Conservation (phyloP, 2,329 filamentous ascomycete genomes). For the Hirsutella minnesotensis region DNA sequence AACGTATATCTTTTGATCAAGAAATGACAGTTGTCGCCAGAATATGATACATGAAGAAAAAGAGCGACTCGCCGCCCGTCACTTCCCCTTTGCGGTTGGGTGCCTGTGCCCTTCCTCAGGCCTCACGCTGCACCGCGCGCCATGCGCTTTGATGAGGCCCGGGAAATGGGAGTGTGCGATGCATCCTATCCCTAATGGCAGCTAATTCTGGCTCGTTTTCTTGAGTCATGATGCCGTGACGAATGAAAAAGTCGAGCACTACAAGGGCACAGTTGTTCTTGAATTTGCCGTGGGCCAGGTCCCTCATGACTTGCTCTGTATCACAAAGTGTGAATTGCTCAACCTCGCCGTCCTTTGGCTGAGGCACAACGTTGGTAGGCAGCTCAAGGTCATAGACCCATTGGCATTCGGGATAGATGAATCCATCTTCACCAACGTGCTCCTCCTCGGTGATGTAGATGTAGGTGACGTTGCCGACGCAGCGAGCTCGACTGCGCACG, state of each 20-base stretch:
- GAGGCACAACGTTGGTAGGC: constrained; percentile 52
- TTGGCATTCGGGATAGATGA: constrained; percentile 84
- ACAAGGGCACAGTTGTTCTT: constrained; percentile 88
- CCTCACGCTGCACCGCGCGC: constrained; percentile 2
- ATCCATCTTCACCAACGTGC: constrained; percentile 67
- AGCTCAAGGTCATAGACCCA: constrained; percentile 86
- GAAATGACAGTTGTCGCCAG: constrained; percentile 36
- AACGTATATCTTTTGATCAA: constrained; percentile 89
- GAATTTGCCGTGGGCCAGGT: constrained; percentile 62
- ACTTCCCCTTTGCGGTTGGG: too few species aligned
- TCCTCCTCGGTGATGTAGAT: constrained; percentile 65
- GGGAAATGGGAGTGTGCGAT: constrained; percentile 72
- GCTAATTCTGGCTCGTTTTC: constrained; percentile 71
- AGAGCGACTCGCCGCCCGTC: too few species aligned
- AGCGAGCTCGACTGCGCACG: constrained; percentile 46
- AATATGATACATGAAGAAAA: background rate
- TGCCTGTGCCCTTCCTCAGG: too few species aligned
- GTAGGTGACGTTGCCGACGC: constrained; percentile 68
- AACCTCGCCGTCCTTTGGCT: constrained; percentile 80
- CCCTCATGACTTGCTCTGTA: constrained; percentile 61
- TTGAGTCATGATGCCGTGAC: constrained; percentile 66
- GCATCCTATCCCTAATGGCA: constrained; percentile 64
- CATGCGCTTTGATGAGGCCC: constrained; percentile 42
- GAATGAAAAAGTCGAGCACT: constrained; percentile 79
- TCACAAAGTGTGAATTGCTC: constrained; percentile 70